phyloP scores from a whole-genome alignment of 805 yeast species.

The Candida lessepsii region DNA sequence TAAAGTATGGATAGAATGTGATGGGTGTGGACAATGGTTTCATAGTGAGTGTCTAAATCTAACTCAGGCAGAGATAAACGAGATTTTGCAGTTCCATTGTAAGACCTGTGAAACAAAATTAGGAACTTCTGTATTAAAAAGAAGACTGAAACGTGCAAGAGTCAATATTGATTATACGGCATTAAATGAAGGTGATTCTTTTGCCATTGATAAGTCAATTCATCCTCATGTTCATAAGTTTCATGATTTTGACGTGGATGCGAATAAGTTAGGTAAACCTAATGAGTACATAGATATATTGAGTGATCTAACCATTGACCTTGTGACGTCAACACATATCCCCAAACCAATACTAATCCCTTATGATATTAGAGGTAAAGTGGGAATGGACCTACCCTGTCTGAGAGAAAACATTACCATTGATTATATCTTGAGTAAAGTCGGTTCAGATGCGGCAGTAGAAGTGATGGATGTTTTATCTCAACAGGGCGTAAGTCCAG shows the following conservation, averaged over 20 bases:
- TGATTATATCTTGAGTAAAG: slow-evolving; percentile 49
- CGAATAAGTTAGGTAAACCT: slow-evolving; percentile 6
- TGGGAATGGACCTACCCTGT: slow-evolving; percentile 56
- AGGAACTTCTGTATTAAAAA: slow-evolving; percentile 51
- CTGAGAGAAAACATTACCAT: slow-evolving; percentile 45
- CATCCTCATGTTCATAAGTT: slow-evolving; percentile 52
- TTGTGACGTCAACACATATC: slow-evolving; percentile 33
- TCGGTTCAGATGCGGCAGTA: slow-evolving; percentile 63
- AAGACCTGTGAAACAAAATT: slow-evolving; percentile 38
- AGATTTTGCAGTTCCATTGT: slow-evolving; percentile 56
- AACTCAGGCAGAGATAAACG: slow-evolving; percentile 31
- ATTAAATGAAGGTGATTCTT: slow-evolving; percentile 66
- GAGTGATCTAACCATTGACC: slow-evolving; percentile 33
- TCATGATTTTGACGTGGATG: slow-evolving; percentile 28
- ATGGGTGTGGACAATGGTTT: slow-evolving; percentile 52
- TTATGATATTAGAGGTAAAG: slow-evolving; percentile 47
- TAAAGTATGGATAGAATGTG: slow-evolving; percentile 56
- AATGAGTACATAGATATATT: slow-evolving; percentile 24
- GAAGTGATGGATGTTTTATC: slow-evolving; percentile 91
- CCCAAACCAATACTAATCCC: slow-evolving; percentile 49
- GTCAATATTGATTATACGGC: slow-evolving; percentile 75
- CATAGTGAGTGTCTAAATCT: slow-evolving; percentile 51
- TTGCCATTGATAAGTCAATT: slow-evolving; percentile 43
- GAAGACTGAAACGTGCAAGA: slow-evolving; percentile 54
- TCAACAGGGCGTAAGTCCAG: slow-evolving; percentile 60